Conservation (phyloP, 2,329 filamentous ascomycete genomes). For the Alternaria viburni region DNA sequence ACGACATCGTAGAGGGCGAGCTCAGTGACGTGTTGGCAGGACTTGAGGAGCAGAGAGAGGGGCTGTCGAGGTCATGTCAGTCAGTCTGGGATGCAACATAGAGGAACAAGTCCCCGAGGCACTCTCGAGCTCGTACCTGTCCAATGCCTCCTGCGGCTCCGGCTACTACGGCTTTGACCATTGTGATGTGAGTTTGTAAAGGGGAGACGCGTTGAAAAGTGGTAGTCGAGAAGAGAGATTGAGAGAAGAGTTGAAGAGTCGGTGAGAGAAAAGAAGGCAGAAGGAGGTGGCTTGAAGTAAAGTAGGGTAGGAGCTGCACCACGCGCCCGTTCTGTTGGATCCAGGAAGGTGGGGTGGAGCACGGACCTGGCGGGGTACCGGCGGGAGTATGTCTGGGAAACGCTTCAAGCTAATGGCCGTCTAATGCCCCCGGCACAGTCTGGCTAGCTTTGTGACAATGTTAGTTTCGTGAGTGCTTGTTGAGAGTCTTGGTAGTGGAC, state of each 20-base stretch:
- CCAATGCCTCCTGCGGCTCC: slow-evolving; percentile 98
- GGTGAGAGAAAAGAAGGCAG: slow-evolving; percentile 16
- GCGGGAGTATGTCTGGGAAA: slow-evolving; percentile 19
- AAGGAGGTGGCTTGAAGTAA: slow-evolving; percentile 25
- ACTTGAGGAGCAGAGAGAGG: slow-evolving; percentile 94
- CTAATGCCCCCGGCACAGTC: slow-evolving; percentile 4
- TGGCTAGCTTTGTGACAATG: background rate
- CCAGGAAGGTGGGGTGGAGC: slow-evolving; percentile 30
- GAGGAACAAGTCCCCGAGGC: background rate
- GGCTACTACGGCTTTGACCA: slow-evolving; percentile 69
- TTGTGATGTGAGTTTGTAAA: slow-evolving; percentile 26
- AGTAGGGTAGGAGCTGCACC: slow-evolving; percentile 35
- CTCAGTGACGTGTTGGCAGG: slow-evolving; percentile 84
- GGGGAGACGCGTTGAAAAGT: slow-evolving; percentile 20
- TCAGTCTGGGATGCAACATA: background rate
- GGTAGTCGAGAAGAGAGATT: slow-evolving; percentile 2
- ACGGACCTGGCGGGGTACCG: slow-evolving; percentile 38
- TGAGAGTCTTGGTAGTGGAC: background rate
- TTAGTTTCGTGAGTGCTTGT: slow-evolving; percentile 7
- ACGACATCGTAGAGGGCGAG: slow-evolving; percentile 99
- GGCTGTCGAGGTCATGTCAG: slow-evolving; percentile 64
- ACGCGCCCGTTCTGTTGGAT: slow-evolving; percentile 37
- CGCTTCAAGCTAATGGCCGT: slow-evolving; percentile 7
- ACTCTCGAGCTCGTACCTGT: slow-evolving; percentile 67
- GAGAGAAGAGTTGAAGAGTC: slow-evolving; percentile 22